Base-by-base conservation (phyloP, 352 stramenopile species). In the Phytophthora meadii region DNA sequence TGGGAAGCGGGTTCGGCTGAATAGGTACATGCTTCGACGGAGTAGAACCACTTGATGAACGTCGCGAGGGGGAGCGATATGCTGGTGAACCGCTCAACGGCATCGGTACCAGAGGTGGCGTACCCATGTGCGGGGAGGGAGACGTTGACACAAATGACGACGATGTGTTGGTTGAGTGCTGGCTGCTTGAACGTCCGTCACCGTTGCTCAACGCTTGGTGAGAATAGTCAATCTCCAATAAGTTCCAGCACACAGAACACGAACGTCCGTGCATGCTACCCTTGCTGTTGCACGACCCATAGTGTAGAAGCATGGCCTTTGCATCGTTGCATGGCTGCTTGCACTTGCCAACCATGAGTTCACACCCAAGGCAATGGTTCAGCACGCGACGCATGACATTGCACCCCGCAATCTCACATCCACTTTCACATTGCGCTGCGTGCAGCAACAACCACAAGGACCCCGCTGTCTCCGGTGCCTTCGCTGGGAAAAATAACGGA, bases 1-100 rank as follows among this genome's bases (percentile, higher is more conserved):
- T 92, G n/a, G 83, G 83, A 37, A 91, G 61, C n/a, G 79, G 79
- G 54, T 93, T 93, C 4, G 84, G 84, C 70, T 93, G 84, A 39
- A 93, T 93, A n/a, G 75, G 75, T 4, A 92, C 78, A 53, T 88
- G 84, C 52, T 89, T 89, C 19, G 61, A 68, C 19, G 61, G 17
- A 5, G 52, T 27, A 14, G 48, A 34, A 39, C 47, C n/a, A 42
- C 44, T 70, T 37, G 54, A 56, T 44, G 70, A 48, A 7, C 61
- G 53, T 59, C 45, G 63, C 1, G 61, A 70, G 32, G 66, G 56
- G 15, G 70, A 72, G 27, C 56, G 53, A 55, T 60, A 72, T 9
- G 56, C 61, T 34, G 56, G 61, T 12, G 70, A 75, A 9, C 66
- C 44, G 2, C 55, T 74, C 34, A 45, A 42, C 2, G 66, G 42